phyloP scores from a whole-genome alignment of 2,329 filamentous ascomycete genomes.

The Gremmenia infestans region DNA sequence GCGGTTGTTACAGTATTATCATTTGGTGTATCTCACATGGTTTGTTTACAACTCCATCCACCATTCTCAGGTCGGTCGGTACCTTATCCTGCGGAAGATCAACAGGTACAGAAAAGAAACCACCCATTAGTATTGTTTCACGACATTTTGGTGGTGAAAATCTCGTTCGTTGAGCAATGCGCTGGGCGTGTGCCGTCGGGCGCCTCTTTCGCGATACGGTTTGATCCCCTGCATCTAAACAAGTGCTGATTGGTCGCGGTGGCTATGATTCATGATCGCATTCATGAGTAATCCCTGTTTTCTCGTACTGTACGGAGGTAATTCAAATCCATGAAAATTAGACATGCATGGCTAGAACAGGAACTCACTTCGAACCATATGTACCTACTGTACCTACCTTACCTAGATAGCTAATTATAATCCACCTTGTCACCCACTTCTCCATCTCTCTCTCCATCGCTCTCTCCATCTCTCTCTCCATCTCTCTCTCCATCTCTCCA shows the following conservation, averaged over 20 bases:
- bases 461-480: neutral
- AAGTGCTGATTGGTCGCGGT: neutral
- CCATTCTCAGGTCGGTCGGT: neutral
- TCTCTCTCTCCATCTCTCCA: neutral
- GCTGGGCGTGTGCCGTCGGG: neutral
- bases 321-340: no score
- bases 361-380: neutral
- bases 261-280: neutral
- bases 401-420: neutral
- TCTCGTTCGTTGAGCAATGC: neutral
- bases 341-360: neutral
- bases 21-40: no score
- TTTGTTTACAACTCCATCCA: neutral
- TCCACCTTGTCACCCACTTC: neutral
- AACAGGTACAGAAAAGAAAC: neutral
- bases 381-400: no score
- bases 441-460: neutral
- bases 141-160: neutral
- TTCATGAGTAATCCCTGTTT: neutral
- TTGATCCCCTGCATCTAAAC: neutral
- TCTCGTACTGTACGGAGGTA: no score
- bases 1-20: no score
- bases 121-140: neutral
- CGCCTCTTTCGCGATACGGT: constrained; percentile 10
- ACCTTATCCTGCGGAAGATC: neutral